A percentile compares a stretch with the other conserved stretches of the same genome.
These are phyloP conservation scores for Arachis stenosperma DNA, from an alignment of 306 rosid genomes.

Conservation along the genomic window DNA sequence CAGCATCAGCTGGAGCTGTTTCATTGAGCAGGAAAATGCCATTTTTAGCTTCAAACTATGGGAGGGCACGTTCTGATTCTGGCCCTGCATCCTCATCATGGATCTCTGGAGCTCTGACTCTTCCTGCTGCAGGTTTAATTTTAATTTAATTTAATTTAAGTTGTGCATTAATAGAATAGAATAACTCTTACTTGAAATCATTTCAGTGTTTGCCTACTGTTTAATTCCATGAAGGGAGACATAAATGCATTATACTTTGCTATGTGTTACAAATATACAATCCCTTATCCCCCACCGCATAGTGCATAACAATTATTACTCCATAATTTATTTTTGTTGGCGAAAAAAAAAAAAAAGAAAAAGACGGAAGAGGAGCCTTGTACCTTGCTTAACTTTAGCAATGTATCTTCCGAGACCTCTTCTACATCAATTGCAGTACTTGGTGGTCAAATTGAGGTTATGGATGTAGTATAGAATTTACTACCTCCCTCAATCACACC, in stretches of 20 bases:
- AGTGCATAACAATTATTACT: not conserved
- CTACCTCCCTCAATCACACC: conserved; percentile 27
- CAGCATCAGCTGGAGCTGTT: conserved; percentile 70
- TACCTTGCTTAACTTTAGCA: conserved; percentile 42
- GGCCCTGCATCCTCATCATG: conserved; percentile 55
- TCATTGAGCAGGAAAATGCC: conserved; percentile 51
- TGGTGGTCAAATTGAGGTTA: conserved; percentile 24
- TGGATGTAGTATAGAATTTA: conserved; percentile 33
- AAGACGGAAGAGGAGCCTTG: conserved; percentile 38
- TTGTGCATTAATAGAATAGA: not conserved
- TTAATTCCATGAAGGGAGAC: not conserved
- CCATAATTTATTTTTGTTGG: not conserved
- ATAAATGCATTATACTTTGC: not conserved
- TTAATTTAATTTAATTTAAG: too few relatives aligned
- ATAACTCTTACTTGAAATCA: not conserved
- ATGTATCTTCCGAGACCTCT: conserved; percentile 38
- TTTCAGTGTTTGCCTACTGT: conserved; percentile 10
- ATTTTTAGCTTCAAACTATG: conserved; percentile 49
- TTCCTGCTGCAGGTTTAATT: conserved; percentile 76
- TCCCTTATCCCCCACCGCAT: not conserved
- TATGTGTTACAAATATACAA: not conserved
- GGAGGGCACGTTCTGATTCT: conserved; percentile 48
- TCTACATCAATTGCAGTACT: conserved; percentile 15
- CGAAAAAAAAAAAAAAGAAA: not conserved
- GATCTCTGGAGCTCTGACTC: conserved; percentile 76